Percentiles rank a stretch among this genome's conserved stretches.
Conservation (phyloP, 169 alveolate species). For the Plasmodium chabaudi region DNA sequence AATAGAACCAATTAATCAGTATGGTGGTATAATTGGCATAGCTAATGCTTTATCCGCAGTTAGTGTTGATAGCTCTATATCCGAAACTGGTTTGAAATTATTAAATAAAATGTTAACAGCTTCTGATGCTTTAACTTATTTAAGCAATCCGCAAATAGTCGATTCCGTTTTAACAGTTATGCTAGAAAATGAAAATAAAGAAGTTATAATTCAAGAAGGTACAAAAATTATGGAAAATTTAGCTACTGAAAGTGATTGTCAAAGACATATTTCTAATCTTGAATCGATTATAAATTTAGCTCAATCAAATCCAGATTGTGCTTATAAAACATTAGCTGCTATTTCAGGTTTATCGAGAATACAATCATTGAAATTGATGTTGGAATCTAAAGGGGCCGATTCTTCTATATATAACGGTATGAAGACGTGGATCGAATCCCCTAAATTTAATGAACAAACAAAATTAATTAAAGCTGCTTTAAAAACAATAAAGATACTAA, state of each 20-base stretch:
- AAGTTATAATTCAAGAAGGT: conserved; percentile 87
- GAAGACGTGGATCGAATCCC: conserved; percentile 87
- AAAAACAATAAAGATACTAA: conserved; percentile 83
- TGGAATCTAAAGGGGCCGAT: conserved; percentile 78
- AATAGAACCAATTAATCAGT: conserved; percentile 88
- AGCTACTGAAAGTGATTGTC: conserved; percentile 91
- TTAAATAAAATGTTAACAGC: conserved; percentile 87
- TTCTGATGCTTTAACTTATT: conserved; percentile 85
- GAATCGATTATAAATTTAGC: conserved; percentile 83
- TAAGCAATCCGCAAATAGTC: conserved; percentile 87
- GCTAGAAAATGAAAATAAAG: conserved; percentile 91
- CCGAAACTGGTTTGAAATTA: conserved; percentile 88
- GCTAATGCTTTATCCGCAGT: conserved; percentile 87
- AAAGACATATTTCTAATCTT: conserved; percentile 85
- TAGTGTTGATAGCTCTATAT: conserved; percentile 82
- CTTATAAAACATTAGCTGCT: conserved; percentile 91
- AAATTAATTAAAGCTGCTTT: conserved; percentile 88
- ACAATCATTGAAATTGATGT: conserved; percentile 79
- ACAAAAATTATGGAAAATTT: conserved; percentile 88
- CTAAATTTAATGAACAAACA: conserved; percentile 86
- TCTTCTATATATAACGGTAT: conserved; percentile 83
- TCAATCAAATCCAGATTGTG: conserved; percentile 87
- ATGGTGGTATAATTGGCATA: conserved; percentile 92
- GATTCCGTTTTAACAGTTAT: conserved; percentile 90
- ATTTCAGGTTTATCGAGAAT: conserved; percentile 91